phyloP scores from a whole-genome alignment of 148 eudicot species.

The Pouteria glomerata region DNA sequence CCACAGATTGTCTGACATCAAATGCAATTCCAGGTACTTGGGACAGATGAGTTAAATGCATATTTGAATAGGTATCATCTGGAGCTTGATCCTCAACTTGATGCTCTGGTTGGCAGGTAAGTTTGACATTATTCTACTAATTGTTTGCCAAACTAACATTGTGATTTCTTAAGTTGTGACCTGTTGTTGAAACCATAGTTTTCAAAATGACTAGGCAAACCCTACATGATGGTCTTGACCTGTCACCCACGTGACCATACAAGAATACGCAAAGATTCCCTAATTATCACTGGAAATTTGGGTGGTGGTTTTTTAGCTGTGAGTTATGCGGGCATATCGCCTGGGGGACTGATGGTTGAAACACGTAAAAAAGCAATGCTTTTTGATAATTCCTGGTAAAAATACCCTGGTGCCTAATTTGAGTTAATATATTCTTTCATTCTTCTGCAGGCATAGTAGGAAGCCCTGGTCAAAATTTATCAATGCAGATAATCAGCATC shows the following conservation, averaged over 20 bases:
- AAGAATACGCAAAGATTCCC: background rate
- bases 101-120: slow-evolving; percentile 50
- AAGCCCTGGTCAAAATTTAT: slow-evolving; percentile 97
- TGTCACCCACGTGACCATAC: background rate
- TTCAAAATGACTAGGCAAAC: background rate
- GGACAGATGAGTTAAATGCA: slow-evolving; percentile 47
- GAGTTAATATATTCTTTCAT: background rate
- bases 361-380: background rate
- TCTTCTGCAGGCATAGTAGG: slow-evolving; percentile 73
- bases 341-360: background rate
- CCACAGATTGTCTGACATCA: background rate
- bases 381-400: too few species aligned
- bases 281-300: background rate
- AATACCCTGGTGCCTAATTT: too few species aligned
- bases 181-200: background rate
- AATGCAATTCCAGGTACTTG: slow-evolving; percentile 37
- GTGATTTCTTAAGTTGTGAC: slow-evolving; percentile 1
- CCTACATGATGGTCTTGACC: background rate
- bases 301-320: background rate
- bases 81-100: slow-evolving; percentile 52
- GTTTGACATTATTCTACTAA: background rate
- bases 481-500: slow-evolving; percentile 87
- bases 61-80: slow-evolving; percentile 40
- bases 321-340: background rate
- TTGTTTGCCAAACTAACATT: background rate